Evolutionary conservation across 306 rosid genomes (phyloP), one percentile per base, ranked within the genome.

Genomic region (Quercus alba): DNA sequence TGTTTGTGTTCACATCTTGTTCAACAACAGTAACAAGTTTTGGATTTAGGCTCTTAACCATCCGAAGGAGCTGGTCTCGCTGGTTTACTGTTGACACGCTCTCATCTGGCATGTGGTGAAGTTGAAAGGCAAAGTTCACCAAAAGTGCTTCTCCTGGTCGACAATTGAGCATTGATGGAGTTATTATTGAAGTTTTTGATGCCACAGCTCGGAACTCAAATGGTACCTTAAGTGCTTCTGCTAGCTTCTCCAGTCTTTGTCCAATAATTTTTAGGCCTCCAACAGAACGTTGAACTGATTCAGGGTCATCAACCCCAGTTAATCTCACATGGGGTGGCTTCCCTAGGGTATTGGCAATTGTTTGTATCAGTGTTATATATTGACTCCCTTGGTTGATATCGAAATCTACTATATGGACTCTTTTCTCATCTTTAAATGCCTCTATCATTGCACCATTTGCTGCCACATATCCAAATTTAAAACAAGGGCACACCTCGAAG

Each of bases 41-140:
- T 0, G 99, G 99, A 38, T 86, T 91, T 90, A 95, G 72, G 86
- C 93, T 87, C 89, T 93, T 95, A 3, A 91, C 97, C 91, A 95
- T 84, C 33, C 89, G 94, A 30, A 95, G 99, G 78, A 95, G 99
- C 77, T 87, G 97, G 85, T 95, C 99, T 21, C 98, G 84, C 70
- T 89, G 86, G 54, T 95, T 95, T 15, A 89, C 90, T 0, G 94
- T 93, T 7, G 99, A 93, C 66, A 95, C 99, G 6, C 97, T 95
- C 84, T 95, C 99, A 56, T 95, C 98, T 6, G 97, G 99, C 98
- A 95, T 93, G 89, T 95, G 99, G 82, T 95, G 99, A 77, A 95
- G 99, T 90, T 86, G 97, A 79, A 93, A 95, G 46, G 98, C 93
- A 79, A 93, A 95, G 81, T 95, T 95, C 28, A 95, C 92, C 11